Evolutionary conservation across 495 filamentous ascomycete species (phyloP), one percentile per base, ranked within the genome.

Genomic region (Neurospora sp.): DNA sequence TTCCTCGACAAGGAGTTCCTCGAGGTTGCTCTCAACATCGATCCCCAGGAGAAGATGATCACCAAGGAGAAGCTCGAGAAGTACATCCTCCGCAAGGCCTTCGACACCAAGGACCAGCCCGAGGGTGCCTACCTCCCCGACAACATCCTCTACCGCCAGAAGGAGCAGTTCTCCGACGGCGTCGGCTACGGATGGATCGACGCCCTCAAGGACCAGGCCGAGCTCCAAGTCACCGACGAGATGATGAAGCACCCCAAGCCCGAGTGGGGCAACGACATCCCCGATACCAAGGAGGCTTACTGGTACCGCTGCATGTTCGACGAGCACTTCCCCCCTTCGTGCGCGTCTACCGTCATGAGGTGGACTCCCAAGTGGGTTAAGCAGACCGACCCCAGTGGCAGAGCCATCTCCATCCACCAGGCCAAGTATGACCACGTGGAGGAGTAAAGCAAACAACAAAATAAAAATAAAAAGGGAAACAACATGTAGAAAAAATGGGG

Each of bases 121-220:
- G 89, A 85, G 48, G 85, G 86, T 18, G 88, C 96, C 16, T 99
- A 98, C 85, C 88, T 99, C 22, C 96, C 96, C 40, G 91, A 96
- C 18, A 89, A 96, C 78, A 98, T 99, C 75, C 91, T 99, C 46
- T 99, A 93, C 92, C 88, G 96, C 78, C 96, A 99, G 85, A 99
- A 99, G 88, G 96, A 99, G 85, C 96, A 98, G 85, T 99, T 99
- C 85, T 93, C 90, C 71, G 96, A 99, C 79, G 96, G 96, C 81
- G 96, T 99, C 74, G 96, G 96, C 71, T 99, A 99, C 85, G 94
- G 96, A 74, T 99, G 96, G 96, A 98, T 98, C 82, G 96, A 99
- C 80, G 92, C 90, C 18, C 87, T 99, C 68, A 99, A 97, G 87
- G 96, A 98, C 80, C 89, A 91, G 74, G 96, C 96, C 73, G 93